Conservation (phyloP, 106 monocot genomes). For the Dendrobium catenatum region DNA sequence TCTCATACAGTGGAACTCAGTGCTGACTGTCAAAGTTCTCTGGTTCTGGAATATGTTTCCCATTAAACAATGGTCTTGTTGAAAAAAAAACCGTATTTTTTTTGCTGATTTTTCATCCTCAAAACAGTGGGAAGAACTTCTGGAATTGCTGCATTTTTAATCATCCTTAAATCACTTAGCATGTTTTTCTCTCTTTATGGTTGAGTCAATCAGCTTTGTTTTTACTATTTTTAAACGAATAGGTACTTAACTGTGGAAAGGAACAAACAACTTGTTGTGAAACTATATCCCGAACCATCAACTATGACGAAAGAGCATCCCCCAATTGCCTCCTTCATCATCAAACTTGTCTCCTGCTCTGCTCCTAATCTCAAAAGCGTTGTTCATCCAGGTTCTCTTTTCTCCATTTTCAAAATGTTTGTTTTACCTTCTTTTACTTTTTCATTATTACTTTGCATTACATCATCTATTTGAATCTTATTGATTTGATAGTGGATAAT, state of each 20-base stretch:
- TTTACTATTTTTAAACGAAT: neutral
- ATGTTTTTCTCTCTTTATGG: neutral
- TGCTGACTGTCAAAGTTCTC: neutral
- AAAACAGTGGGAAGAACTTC: no score
- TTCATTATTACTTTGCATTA: no score
- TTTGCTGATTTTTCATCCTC: neutral
- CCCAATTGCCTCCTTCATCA: constrained; percentile 83
- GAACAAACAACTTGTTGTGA: constrained; percentile 70
- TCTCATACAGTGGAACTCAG: neutral
- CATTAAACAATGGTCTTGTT: neutral
- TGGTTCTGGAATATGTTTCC: neutral
- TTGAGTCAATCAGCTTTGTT: neutral
- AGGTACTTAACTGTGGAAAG: constrained; percentile 85
- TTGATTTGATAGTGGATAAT: neutral
- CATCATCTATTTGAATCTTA: neutral
- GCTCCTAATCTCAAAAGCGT: constrained; percentile 40
- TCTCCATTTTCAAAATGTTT: neutral
- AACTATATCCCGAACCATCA: constrained; percentile 70
- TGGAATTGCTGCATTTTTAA: no score
- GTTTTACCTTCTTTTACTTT: neutral
- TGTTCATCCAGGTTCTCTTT: constrained; percentile 68
- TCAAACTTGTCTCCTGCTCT: constrained; percentile 56
- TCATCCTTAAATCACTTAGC: neutral
- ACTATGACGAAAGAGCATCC: constrained; percentile 53
- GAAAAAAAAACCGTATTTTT: no score